A percentile compares a stretch with the other conserved stretches of the same genome.
Evolutionary conservation across 1,139 yeast species (phyloP).

Genomic region (Protomyces arabidopsidicola): DNA sequence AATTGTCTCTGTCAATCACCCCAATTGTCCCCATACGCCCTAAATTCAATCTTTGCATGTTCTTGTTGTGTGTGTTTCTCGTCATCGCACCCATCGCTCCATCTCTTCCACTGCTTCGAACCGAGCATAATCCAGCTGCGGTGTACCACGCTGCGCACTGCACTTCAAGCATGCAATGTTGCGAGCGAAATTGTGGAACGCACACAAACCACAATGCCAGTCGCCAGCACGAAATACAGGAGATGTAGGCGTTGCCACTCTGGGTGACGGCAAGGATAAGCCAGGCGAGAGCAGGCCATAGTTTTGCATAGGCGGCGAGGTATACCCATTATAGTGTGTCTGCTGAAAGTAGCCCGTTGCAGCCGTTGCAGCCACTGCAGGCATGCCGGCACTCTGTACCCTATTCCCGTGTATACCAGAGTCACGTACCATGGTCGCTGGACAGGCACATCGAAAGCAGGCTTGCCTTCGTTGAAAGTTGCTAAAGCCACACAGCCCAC

Average conservation of each 20-base stretch:
- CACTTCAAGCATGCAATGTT: slow-evolving; percentile 41
- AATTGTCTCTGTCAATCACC: not conserved
- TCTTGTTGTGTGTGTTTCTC: not conserved
- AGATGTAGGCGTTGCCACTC: slow-evolving; percentile 46
- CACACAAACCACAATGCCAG: slow-evolving; percentile 73
- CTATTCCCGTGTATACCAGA: not conserved
- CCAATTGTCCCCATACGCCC: not conserved
- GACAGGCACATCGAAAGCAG: slow-evolving; percentile 88
- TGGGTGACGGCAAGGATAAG: not conserved
- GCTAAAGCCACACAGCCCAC: slow-evolving; percentile 93
- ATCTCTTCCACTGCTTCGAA: not conserved
- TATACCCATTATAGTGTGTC: not conserved
- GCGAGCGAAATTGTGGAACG: slow-evolving; percentile 90
- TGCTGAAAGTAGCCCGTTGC: not conserved
- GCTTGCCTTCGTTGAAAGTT: slow-evolving; percentile 93
- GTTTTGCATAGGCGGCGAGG: not conserved
- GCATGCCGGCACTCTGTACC: not conserved
- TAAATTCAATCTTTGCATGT: not conserved
- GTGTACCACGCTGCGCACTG: slow-evolving; percentile 2
- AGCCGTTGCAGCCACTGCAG: not conserved
- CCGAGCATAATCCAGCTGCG: not conserved
- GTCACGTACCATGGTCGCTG: slow-evolving; percentile 44
- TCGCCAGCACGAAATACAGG: slow-evolving; percentile 91
- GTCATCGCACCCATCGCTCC: not conserved
- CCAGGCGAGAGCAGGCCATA: not conserved